phyloP scores from a whole-genome alignment of 345 rosid genomes.

The Hibiscus syriacus region DNA sequence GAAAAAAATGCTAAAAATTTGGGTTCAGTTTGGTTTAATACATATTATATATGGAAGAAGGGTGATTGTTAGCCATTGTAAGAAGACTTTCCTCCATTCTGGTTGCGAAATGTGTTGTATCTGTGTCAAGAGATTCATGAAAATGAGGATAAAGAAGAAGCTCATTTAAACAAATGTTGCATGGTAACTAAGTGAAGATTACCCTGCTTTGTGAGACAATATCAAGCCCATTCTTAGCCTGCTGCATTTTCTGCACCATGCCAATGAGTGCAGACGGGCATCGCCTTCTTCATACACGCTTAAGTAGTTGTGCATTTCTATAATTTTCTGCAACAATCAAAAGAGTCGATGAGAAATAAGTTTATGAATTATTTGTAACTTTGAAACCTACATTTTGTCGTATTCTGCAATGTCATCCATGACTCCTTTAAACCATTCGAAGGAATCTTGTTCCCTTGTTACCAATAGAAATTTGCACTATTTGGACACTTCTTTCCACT shows the following conservation, averaged over 20 bases:
- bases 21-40: constrained; percentile 10
- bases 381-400: constrained; percentile 44
- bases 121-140: constrained; percentile 27
- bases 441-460: constrained; percentile 90
- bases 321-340: constrained; percentile 46
- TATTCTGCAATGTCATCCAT: constrained; percentile 93
- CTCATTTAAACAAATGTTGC: background rate
- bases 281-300: constrained; percentile 97
- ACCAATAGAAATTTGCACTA: constrained; percentile 96
- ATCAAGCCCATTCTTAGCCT: constrained; percentile 89
- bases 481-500: constrained; percentile 43
- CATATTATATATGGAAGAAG: constrained; percentile 64
- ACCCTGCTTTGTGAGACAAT: constrained; percentile 90
- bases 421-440: constrained; percentile 98
- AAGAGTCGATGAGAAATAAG: background rate
- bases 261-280: constrained; percentile 85
- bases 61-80: constrained; percentile 51
- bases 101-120: constrained; percentile 94
- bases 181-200: background rate
- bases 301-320: constrained; percentile 96
- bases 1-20: background rate
- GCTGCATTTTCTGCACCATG: constrained; percentile 92
- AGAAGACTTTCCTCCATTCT: constrained; percentile 86
- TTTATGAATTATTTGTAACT: background rate
- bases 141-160: background rate